Evolutionary conservation across 228 moss, liverwort and hornwort genomes (phyloP).

Genomic region (Sphagnum fallax): DNA sequence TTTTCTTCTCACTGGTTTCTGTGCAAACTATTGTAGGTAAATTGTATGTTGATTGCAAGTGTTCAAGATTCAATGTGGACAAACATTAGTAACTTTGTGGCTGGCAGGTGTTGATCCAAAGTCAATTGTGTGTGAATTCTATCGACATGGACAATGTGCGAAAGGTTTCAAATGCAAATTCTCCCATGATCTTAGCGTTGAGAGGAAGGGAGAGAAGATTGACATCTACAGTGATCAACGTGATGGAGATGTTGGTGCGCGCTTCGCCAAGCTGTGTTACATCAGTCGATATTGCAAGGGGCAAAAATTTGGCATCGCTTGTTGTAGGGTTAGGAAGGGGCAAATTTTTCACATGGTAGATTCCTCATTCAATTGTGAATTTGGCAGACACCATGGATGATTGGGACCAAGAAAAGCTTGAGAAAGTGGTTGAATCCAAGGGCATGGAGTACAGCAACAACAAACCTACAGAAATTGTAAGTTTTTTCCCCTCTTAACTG

Average conservation of each 20-base stretch:
- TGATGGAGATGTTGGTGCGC: constrained; percentile 43
- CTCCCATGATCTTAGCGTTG: constrained; percentile 91
- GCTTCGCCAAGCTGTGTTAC: not conserved
- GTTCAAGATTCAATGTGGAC: no score
- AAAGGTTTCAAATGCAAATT: constrained; percentile 99
- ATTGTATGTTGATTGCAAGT: no score
- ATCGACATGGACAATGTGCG: constrained; percentile 87
- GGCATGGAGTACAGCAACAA: constrained; percentile 71
- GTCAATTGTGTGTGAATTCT: constrained; percentile 94
- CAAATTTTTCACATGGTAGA: no score
- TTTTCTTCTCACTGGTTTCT: no score
- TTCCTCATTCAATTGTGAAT: not conserved
- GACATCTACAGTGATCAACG: constrained; percentile 98
- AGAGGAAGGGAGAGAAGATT: constrained; percentile 98
- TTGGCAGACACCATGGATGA: constrained; percentile 79
- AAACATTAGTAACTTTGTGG: no score
- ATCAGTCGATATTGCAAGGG: no score
- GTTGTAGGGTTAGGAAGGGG: no score
- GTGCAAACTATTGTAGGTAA: no score
- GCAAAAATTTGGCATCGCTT: no score
- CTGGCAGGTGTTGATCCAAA: constrained; percentile 79
- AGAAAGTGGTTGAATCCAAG: constrained; percentile 85
- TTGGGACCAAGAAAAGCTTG: constrained; percentile 94
- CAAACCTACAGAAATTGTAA: constrained; percentile 94
- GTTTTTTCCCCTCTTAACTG: not conserved